phyloP scores from a whole-genome alignment of 306 rosid species.

The Vigna mungo region DNA sequence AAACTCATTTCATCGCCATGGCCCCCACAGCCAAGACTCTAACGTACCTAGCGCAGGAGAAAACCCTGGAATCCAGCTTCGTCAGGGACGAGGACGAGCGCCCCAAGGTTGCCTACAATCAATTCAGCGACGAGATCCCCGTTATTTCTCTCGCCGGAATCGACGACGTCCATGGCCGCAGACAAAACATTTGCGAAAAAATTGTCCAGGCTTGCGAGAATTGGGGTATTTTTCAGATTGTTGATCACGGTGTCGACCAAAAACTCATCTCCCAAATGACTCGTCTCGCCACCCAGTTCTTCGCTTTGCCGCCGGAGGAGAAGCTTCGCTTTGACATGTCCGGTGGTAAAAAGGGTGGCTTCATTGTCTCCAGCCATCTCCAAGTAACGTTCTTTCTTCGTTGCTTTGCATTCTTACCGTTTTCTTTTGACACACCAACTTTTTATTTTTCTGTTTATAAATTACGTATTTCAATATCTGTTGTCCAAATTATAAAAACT shows the following conservation, averaged over 20 bases:
- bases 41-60: conserved; percentile 60
- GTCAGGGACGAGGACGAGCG: conserved; percentile 88
- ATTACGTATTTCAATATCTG: no score
- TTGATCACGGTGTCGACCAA: conserved; percentile 77
- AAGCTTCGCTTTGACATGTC: conserved; percentile 91
- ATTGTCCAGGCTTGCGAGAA: conserved; percentile 86
- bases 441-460: no score
- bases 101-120: conserved; percentile 79
- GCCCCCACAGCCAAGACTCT: conserved; percentile 57
- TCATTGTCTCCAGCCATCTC: conserved; percentile 91
- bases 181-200: conserved; percentile 57
- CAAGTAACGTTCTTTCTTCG: conserved; percentile 49
- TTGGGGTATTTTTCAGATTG: conserved; percentile 89
- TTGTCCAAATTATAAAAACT: no score
- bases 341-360: conserved; percentile 94
- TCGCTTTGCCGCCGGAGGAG: conserved; percentile 77
- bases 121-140: conserved; percentile 79
- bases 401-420: neutral
- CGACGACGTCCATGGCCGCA: conserved; percentile 55
- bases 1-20: conserved; percentile 22
- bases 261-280: conserved; percentile 70
- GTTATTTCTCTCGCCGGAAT: conserved; percentile 82
- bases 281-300: conserved; percentile 65
- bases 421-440: no score
- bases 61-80: conserved; percentile 61